Conservation (phyloP, 768 basidiomycete species). For the Hirschioporus abietinus region DNA sequence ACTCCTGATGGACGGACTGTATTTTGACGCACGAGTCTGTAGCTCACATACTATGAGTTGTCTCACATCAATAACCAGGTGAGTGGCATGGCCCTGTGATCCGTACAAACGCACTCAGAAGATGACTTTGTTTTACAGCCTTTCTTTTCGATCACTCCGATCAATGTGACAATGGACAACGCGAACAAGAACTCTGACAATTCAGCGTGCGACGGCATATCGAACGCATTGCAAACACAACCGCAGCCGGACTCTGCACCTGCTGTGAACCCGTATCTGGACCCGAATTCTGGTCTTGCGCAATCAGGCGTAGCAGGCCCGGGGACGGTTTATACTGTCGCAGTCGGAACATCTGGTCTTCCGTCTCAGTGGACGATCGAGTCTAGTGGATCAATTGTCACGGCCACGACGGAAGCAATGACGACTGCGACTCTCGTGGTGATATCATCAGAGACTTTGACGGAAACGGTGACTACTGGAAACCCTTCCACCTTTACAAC, state of each 20-base stretch:
- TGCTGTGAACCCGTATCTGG: slow-evolving; percentile 23
- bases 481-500: slow-evolving; percentile 17
- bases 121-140: slow-evolving; percentile 6
- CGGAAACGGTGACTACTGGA: slow-evolving; percentile 17
- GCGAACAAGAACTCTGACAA: slow-evolving; percentile 21
- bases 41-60: slow-evolving; percentile 45
- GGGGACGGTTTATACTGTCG: slow-evolving; percentile 11
- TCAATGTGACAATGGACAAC: slow-evolving; percentile 28
- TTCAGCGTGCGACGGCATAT: slow-evolving; percentile 21
- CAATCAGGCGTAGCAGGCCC: neutral
- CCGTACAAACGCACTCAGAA: neutral
- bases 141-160: slow-evolving; percentile 36
- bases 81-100: slow-evolving; percentile 1
- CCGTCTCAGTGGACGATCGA: slow-evolving; percentile 13
- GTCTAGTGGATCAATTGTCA: slow-evolving; percentile 9
- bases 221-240: slow-evolving; percentile 21
- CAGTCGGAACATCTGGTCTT: slow-evolving; percentile 12
- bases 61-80: slow-evolving; percentile 27
- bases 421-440: slow-evolving; percentile 18
- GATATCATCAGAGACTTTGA: slow-evolving; percentile 16
- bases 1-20: neutral
- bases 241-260: slow-evolving; percentile 33
- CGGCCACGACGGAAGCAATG: slow-evolving; percentile 16
- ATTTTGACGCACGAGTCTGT: slow-evolving; percentile 5
- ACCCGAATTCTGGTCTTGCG: slow-evolving; percentile 5